These are phyloP conservation scores for Colletotrichum melonis DNA, from an alignment of 2,329 filamentous ascomycete species.

Conservation along the genomic window DNA sequence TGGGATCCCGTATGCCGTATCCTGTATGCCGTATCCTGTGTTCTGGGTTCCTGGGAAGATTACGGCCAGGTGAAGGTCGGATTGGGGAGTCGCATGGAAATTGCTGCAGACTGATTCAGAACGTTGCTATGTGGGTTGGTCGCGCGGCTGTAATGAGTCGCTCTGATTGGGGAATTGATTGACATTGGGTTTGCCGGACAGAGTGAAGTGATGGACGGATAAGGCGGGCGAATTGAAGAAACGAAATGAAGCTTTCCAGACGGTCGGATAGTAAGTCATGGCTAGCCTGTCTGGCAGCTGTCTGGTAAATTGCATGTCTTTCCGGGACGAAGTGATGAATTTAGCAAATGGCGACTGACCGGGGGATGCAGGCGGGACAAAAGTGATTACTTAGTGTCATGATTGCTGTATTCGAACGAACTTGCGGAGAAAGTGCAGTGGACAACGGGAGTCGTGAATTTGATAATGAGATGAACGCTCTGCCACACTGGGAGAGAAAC, in stretches of 20 bases:
- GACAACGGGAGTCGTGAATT: neutral
- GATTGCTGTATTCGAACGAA: no score
- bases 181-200: conserved; percentile 21
- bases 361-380: neutral
- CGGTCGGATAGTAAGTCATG: conserved; percentile 8
- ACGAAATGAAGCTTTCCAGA: conserved; percentile 26
- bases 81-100: neutral
- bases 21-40: neutral
- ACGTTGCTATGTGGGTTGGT: conserved; percentile 3
- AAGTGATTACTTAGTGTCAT: no score
- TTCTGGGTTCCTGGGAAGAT: neutral
- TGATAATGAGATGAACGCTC: neutral
- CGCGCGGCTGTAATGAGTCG: conserved; percentile 7
- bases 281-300: conserved; percentile 5
- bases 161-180: conserved; percentile 30
- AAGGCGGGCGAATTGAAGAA: conserved; percentile 7
- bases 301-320: neutral
- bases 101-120: neutral
- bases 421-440: no score
- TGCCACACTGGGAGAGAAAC: neutral
- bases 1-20: neutral
- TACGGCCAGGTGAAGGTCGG: neutral
- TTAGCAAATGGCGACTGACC: neutral
- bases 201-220: conserved; percentile 6
- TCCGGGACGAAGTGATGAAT: neutral